Evolutionary conservation across 2,329 filamentous ascomycete genomes (phyloP), one percentile per base, ranked within the genome.

Genomic region (Xylariaceae sp.): DNA sequence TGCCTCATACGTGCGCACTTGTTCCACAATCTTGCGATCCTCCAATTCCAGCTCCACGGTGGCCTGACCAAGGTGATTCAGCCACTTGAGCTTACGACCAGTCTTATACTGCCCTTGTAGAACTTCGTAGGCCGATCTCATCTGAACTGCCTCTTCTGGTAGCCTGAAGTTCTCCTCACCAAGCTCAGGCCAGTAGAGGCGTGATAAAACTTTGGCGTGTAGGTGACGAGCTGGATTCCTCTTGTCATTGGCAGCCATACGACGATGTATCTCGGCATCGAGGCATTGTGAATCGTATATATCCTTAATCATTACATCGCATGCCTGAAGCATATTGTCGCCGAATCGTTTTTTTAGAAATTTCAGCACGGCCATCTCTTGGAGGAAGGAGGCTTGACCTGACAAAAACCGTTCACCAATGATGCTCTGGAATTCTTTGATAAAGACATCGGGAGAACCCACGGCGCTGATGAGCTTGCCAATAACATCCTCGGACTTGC

Each of bases 271-370:
- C 10, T 82, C 77, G 6, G 79, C 76, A 70, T 97, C 89, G 60
- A 95, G 84, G 48, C 84, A 82, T 61, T 82, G 81, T 1, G 92
- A 96, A 69, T 97, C 92, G 65, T 89, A 83, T 41, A 97, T 89
- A 72, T 99, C 94, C 64, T 88, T 90, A 59, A 99, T 83, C 94
- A 99, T 99, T 68, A 99, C 94, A 71, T 99, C 93, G 73, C 92
- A 97, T 53, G 90, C 89, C 72, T 97, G 94, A 51, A 99, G 78
- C 13, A 90, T 86, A 34, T 83, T 82, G 65, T 97, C 91, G 23
- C 93, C 93, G 58, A 97, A 92, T 7, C 92, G 86, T 62, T 90
- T 82, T 76, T 97, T 97, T 60, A 99, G 82, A 8, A 97, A 81
- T 59, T 93, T 87, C 4, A 97, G 81, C 3, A 97, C 89, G 57